Evolutionary conservation across 2,329 filamentous ascomycete genomes (phyloP).

Genomic region (Chaetomiaceae sp.): DNA sequence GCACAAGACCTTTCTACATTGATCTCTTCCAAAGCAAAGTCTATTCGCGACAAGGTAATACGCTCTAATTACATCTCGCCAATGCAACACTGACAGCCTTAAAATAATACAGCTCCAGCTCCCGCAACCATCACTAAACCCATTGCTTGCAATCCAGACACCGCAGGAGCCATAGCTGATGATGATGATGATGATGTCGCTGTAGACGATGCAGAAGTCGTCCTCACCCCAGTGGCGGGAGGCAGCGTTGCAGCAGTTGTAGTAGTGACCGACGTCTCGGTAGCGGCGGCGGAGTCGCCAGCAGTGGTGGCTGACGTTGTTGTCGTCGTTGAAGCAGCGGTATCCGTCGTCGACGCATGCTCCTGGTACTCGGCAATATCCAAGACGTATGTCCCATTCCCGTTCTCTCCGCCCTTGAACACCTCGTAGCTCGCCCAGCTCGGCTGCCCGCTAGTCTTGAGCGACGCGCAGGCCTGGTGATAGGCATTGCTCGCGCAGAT

Average conservation of each 20-base stretch:
- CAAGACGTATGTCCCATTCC: conserved; percentile 13
- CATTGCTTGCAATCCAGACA: neutral
- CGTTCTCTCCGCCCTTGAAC: neutral
- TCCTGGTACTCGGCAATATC: conserved; percentile 17
- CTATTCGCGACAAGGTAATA: too few species aligned
- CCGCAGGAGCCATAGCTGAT: neutral
- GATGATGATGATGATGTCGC: neutral
- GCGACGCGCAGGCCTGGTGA: conserved; percentile 6
- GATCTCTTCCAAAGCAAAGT: too few species aligned
- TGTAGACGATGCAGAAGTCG: neutral
- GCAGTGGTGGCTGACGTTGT: neutral
- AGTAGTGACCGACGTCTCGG: neutral
- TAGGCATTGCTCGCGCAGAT: conserved; percentile 16
- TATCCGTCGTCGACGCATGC: neutral
- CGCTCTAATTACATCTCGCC: too few species aligned
- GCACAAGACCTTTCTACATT: too few species aligned
- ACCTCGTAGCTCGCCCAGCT: conserved; percentile 17
- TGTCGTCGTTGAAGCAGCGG: neutral
- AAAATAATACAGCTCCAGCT: neutral
- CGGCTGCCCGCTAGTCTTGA: conserved; percentile 3
- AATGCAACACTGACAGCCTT: neutral
- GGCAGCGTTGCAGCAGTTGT: neutral
- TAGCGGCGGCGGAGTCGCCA: neutral
- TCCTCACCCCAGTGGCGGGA: neutral
- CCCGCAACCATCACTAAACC: neutral